phyloP scores from a whole-genome alignment of 1,284 basidiomycete species.

The Tremellales sp. region DNA sequence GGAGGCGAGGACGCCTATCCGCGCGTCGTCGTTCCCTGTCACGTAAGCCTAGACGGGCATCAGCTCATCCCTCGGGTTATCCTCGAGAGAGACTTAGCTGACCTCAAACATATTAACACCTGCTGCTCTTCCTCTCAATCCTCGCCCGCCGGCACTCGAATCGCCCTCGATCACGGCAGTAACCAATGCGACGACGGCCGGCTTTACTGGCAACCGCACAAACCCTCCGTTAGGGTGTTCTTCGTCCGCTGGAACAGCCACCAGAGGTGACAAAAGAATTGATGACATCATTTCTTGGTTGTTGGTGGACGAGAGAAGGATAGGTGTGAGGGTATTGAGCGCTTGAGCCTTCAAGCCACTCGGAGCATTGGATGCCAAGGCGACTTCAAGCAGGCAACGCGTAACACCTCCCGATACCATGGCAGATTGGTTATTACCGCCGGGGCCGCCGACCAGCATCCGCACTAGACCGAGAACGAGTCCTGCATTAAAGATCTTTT shows the following conservation, averaged over 20 bases:
- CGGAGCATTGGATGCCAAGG: constrained; percentile 87
- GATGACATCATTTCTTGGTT: constrained; percentile 54
- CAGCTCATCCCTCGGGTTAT: background rate
- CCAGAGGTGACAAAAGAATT: constrained; percentile 48
- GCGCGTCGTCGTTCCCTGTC: constrained; percentile 46
- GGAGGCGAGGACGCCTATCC: constrained; percentile 47
- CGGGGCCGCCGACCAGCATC: constrained; percentile 60
- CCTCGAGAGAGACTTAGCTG: constrained; percentile 9
- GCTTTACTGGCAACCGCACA: constrained; percentile 43
- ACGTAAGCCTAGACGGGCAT: constrained; percentile 39
- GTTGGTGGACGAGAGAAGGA: constrained; percentile 48
- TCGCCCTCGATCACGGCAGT: constrained; percentile 44
- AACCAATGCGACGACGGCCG: constrained; percentile 49
- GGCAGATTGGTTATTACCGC: constrained; percentile 62
- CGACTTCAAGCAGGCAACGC: constrained; percentile 80
- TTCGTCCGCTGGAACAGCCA: constrained; percentile 47
- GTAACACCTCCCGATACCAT: constrained; percentile 61
- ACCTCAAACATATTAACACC: constrained; percentile 52
- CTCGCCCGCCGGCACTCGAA: constrained; percentile 32
- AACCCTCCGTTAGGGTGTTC: constrained; percentile 49
- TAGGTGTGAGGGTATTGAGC: constrained; percentile 71
- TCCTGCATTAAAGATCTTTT: constrained; percentile 74
- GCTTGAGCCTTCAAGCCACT: constrained; percentile 77
- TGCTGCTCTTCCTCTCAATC: constrained; percentile 47
- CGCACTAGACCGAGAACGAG: constrained; percentile 71